These are phyloP conservation scores for Elaeis guineensis DNA, from an alignment of 176 grass and related monocot genomes.

Conservation along the genomic window DNA sequence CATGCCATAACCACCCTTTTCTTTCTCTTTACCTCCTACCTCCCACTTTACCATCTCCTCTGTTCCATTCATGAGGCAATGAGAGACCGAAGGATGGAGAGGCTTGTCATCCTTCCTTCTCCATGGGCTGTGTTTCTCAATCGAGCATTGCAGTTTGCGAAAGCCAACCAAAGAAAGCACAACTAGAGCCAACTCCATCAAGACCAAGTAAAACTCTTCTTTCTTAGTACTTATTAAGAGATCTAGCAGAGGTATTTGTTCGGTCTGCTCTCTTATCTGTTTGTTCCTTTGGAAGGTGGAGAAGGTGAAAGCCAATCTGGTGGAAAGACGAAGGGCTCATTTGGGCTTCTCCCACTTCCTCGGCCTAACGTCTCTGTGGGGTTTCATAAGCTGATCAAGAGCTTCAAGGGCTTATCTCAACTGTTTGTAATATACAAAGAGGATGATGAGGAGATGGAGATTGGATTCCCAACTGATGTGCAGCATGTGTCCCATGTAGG, in stretches of 20 bases:
- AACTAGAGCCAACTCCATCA: neutral
- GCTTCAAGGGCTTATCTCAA: conserved; percentile 71
- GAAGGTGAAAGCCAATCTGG: neutral
- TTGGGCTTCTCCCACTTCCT: neutral
- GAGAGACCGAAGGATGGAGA: conserved; percentile 42
- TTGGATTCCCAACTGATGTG: conserved; percentile 72
- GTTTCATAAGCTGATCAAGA: conserved; percentile 38
- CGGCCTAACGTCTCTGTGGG: conserved; percentile 19
- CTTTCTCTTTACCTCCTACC: neutral
- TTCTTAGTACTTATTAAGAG: too few species aligned
- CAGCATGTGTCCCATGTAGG: conserved; percentile 88
- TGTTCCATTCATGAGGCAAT: conserved; percentile 13
- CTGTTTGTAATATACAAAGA: conserved; percentile 54
- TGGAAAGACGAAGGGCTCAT: neutral
- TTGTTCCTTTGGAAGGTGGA: neutral
- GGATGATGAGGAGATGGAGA: conserved; percentile 66
- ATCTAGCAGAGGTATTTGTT: too few species aligned
- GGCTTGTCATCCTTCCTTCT: conserved; percentile 84
- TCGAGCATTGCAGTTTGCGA: conserved; percentile 65
- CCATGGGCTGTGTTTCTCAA: conserved; percentile 47
- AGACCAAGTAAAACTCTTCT: neutral
- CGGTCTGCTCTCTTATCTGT: neutral
- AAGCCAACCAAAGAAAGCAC: conserved; percentile 20
- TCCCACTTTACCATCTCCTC: neutral
- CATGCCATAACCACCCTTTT: conserved; percentile 4